Percentiles rank a stretch among this genome's conserved stretches.
phyloP scores from a whole-genome alignment of 306 rosid genomes.

The Leucaena leucocephala region DNA sequence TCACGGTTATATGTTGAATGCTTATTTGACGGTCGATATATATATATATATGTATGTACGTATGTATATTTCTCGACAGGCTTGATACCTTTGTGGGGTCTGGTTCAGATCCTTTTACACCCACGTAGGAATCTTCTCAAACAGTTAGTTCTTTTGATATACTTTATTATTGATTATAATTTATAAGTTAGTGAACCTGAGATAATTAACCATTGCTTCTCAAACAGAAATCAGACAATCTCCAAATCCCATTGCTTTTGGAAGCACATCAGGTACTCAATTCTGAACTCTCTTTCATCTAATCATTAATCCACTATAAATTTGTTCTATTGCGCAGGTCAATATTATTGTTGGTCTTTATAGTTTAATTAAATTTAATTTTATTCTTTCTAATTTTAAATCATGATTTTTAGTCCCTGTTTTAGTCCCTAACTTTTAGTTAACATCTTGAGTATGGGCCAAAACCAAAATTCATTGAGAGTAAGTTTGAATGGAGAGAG shows the following conservation, averaged over 20 bases:
- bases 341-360: too few relatives aligned
- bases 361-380: too few relatives aligned
- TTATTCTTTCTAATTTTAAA: too few relatives aligned
- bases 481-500: too few relatives aligned
- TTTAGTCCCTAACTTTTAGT: too few relatives aligned
- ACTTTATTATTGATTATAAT: background rate
- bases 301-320: background rate
- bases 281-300: constrained; percentile 11
- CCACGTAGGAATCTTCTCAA: constrained; percentile 39
- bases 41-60: background rate
- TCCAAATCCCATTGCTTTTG: constrained; percentile 37
- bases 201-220: background rate
- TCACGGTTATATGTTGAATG: background rate
- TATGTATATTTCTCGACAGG: constrained; percentile 33
- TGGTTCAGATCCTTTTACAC: constrained; percentile 48
- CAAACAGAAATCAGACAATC: constrained; percentile 36
- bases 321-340: background rate
- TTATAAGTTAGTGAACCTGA: background rate
- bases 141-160: background rate
- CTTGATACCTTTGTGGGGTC: constrained; percentile 44
- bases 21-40: background rate
- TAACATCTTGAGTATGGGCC: too few relatives aligned
- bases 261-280: constrained; percentile 41
- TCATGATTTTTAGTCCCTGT: too few relatives aligned
- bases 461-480: too few relatives aligned